Conservation (phyloP, 176 grass and related monocot genomes). For the Pontederia paniculata region DNA sequence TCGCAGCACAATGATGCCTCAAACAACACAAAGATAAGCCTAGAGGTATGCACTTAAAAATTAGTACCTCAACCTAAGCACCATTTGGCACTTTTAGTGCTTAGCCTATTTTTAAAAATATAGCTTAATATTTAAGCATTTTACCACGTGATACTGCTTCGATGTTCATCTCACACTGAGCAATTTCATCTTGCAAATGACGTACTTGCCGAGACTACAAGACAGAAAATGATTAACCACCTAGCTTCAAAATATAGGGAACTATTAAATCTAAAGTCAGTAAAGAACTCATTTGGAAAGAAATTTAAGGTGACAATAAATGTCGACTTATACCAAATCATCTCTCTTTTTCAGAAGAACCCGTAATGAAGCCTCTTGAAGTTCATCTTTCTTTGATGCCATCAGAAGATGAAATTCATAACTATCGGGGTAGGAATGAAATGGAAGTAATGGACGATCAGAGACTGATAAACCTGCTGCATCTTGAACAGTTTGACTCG, state of each 20-base stretch:
- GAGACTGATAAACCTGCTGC: background rate
- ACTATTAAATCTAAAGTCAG: background rate
- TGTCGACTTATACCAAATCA: conserved; percentile 4
- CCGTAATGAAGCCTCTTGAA: conserved; percentile 11
- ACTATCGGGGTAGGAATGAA: background rate
- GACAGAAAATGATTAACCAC: background rate
- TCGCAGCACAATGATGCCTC: too few relatives aligned
- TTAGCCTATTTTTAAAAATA: background rate
- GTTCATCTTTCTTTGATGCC: conserved; percentile 16
- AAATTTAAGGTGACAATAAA: background rate
- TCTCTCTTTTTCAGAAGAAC: conserved; percentile 15
- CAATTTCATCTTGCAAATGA: conserved; percentile 25
- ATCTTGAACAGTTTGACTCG: background rate
- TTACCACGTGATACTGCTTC: conserved; percentile 26
- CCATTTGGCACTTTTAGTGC: background rate
- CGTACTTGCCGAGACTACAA: conserved; percentile 23
- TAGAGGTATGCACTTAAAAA: background rate
- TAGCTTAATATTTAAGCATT: background rate
- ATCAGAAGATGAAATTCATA: background rate
- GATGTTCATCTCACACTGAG: conserved; percentile 39
- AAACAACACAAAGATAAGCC: too few relatives aligned
- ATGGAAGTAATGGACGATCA: background rate
- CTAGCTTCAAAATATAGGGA: background rate
- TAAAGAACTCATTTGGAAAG: conserved; percentile 1
- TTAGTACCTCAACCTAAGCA: background rate